Base-by-base conservation (phyloP, 1,284 basidiomycete genomes). In the Cutaneotrichosporon sp. region DNA sequence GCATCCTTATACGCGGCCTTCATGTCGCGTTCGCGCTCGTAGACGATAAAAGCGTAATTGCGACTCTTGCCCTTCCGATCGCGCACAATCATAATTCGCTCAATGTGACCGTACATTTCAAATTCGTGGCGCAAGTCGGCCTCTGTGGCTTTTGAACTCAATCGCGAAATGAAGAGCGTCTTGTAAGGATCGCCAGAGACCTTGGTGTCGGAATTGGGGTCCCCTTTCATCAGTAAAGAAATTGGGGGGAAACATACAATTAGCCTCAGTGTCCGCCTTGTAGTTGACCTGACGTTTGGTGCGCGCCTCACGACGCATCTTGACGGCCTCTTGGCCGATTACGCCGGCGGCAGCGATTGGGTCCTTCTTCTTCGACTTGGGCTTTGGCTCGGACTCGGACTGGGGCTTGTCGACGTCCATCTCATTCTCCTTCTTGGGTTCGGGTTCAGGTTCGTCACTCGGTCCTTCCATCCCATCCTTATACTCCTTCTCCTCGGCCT, bases 1-100 rank as follows among this genome's bases (percentile, higher is more conserved):
- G 95, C 97, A 77, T 99, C 96, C 82, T 98, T 99, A 85, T 98
- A 99, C 11, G 96, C 97, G 67, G 94, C 96, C 87, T 97, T 97
- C 97, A 99, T 99, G 79, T 99, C 97, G 66, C 94, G 88, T 82
- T 99, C 97, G 31, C 95, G 87, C 79, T 99, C 97, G 74, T 93
- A 99, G 8, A 98, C 92, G 67, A 99, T 86, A 81, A 99, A 99
- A 18, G 96, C 97, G 80, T 98, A 99, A 21, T 94, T 93, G 69
- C 90, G 85, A 74, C 89, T 88, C 68, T 92, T 90, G 57, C 87
- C 88, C 73, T 93, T 90, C 77, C 90, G 89, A 83, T 97, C 91
- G 55, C 89, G 87, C 13, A 99, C 93, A 60, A 99, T 90, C 61
- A 90, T 85, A 72, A 98, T 89, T 63, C 89, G 86, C 81, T 97